Base-by-base conservation (phyloP, 768 basidiomycete genomes). In the Suillus discolor region DNA sequence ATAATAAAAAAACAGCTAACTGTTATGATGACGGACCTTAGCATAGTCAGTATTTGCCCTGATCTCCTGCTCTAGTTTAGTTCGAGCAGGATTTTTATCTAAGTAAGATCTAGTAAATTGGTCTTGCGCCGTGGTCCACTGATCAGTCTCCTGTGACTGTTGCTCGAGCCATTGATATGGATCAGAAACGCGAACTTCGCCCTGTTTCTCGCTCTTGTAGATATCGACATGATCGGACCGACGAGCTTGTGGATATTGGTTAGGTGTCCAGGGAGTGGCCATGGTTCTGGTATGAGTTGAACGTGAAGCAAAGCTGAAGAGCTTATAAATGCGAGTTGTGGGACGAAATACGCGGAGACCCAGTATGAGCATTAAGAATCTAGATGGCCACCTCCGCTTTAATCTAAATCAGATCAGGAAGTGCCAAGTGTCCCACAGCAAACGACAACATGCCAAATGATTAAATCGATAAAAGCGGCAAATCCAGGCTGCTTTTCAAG, bases 141-240 rank as follows among this genome's bases (percentile, higher is more conserved):
- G 72, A 59, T 89, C 83, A 0, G 88, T 90, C 74, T 93, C 90
- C 20, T 83, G 77, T 34, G 83, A 81, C 68, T 87, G 75, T 36
- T 85, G 78, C 66, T 93, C 90, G 25, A 94, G 80, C 91, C 92
- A 93, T 53, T 84, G 78, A 78, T 92, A 92, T 7, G 92, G 91
- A 75, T 93, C 89, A 5, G 80, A 75, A 0, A 94, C 87, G 45
- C 77, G 78, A 47, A 93, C 88, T 62, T 86, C 72, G 28, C 89
- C 91, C n/a, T 81, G 76, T 54, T 78, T 74, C 69, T 86, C 84
- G 75, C 87, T 90, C 73, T 88, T 83, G 79, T 91, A 94, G 41
- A 82, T 74, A 74, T 92, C 89, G 57, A 87, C 78, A 71, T 89
- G 86, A 71, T 90, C 86, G 8, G 85, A 86, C 61, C 91, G 85